Evolutionary conservation across 2,329 filamentous ascomycete species (phyloP).

Genomic region (Botrytis fabae): DNA sequence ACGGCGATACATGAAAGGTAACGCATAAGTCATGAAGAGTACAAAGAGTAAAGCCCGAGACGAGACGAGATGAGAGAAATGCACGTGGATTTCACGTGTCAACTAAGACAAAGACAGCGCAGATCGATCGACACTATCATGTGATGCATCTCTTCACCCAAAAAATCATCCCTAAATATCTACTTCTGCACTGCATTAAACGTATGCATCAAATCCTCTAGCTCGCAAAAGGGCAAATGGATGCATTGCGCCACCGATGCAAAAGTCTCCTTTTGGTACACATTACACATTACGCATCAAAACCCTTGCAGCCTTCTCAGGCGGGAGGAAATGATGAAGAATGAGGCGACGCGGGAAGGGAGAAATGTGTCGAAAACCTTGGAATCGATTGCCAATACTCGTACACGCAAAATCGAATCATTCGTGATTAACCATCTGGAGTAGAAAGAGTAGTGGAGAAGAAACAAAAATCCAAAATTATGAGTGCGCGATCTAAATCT

Average conservation of each 20-base stretch:
- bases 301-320: constrained; percentile 19
- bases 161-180: neutral
- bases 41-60: constrained; percentile 5
- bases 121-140: constrained; percentile 3
- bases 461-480: neutral
- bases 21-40: neutral
- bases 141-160: neutral
- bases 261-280: neutral
- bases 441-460: neutral
- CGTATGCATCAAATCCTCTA: constrained; percentile 1
- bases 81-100: constrained; percentile 20
- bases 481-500: constrained; percentile 8
- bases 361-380: neutral
- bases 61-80: neutral
- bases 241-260: constrained; percentile 5
- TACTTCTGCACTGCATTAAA: neutral
- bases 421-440: neutral
- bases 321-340: constrained; percentile 2
- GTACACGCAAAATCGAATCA: neutral
- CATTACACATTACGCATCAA: neutral
- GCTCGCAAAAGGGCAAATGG: neutral
- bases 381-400: neutral
- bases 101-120: neutral
- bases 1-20: neutral
- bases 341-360: constrained; percentile 9